These are phyloP conservation scores for Penicillium crystallinum DNA, from an alignment of 495 filamentous ascomycete genomes.

Conservation along the genomic window DNA sequence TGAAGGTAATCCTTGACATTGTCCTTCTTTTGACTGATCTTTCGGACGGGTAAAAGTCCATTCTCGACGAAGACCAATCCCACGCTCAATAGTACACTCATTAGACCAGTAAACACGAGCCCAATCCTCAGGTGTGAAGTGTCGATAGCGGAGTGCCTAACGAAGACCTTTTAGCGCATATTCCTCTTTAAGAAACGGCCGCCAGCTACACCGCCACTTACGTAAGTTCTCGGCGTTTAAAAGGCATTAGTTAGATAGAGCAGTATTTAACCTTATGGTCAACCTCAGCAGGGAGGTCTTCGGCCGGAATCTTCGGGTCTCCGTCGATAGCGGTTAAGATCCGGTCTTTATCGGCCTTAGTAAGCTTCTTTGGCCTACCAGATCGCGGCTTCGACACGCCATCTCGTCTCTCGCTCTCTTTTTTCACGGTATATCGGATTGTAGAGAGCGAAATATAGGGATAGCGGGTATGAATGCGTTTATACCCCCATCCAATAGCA, in stretches of 20 bases:
- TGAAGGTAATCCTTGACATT: neutral
- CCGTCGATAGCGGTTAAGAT: no score
- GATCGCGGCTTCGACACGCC: no score
- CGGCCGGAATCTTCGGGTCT: conserved; percentile 4
- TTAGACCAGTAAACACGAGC: conserved; percentile 5
- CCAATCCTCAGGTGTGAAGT: conserved; percentile 7
- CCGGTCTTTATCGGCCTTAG: no score
- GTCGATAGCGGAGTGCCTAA: conserved; percentile 1
- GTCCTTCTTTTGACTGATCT: neutral
- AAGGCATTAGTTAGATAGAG: conserved; percentile 6
- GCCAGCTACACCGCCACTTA: conserved; percentile 4
- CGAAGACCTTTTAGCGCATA: neutral
- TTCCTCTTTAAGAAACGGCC: conserved; percentile 3
- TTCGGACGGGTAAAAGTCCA: neutral
- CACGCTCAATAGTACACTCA: conserved; percentile 8
- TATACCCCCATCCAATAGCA: conserved; percentile 13
- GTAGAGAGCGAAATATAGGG: conserved; percentile 7
- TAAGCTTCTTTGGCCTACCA: no score
- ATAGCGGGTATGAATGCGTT: conserved; percentile 12
- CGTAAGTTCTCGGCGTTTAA: conserved; percentile 1
- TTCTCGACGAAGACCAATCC: neutral
- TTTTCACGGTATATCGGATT: conserved; percentile 13
- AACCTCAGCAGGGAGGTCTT: conserved; percentile 8
- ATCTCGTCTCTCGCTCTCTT: conserved; percentile 11
- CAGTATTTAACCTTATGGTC: conserved; percentile 4